Evolutionary conservation across 1,284 basidiomycete genomes (phyloP), one percentile per base, ranked within the genome.

Genomic region (Ceratobasidium sp.): DNA sequence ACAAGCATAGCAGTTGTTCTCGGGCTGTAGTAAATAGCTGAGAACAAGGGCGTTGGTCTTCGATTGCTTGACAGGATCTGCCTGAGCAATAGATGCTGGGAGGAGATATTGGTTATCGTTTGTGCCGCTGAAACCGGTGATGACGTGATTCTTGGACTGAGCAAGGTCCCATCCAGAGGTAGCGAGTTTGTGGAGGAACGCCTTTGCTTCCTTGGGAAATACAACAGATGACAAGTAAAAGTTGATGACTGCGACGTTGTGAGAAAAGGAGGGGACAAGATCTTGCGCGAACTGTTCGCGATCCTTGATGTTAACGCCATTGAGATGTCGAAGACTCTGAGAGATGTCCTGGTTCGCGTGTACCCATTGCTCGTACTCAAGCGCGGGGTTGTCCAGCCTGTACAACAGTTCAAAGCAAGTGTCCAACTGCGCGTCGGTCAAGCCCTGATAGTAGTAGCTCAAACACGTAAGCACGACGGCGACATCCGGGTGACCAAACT

Each of bases 41-140:
- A 89, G 80, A 0, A 89, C 87, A 69, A 83, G 83, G 0, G 88
- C 88, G 64, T 88, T 89, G 1, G 87, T 89, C 19, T 82, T 79
- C 0, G 78, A 80, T 74, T 88, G 87, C 41, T 82, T 80, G 0
- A 81, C 76, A 0, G 83, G 83, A 73, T 89, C 86, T 0, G 77
- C 69, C 71, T 89, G 88, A 0, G 75, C 77, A 50, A 89, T 86
- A 0, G 85, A 84, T 0, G 82, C 81, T 0, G 88, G 88, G 1
- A 89, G 80, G 0, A 89, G 79, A 73, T 87, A 85, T 57, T 80
- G 82, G 44, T 85, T 85, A 77, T 89, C 88, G 63, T 89, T 89
- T 0, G 88, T 89, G 7, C 88, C 88, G 54, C 87, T 89, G 77
- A 89, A 89, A 0, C 88, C 88, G 2, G 87, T 89, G 3, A 80